phyloP scores from a whole-genome alignment of 202 grass and related monocot genomes.

The Sporobolus alterniflorus region DNA sequence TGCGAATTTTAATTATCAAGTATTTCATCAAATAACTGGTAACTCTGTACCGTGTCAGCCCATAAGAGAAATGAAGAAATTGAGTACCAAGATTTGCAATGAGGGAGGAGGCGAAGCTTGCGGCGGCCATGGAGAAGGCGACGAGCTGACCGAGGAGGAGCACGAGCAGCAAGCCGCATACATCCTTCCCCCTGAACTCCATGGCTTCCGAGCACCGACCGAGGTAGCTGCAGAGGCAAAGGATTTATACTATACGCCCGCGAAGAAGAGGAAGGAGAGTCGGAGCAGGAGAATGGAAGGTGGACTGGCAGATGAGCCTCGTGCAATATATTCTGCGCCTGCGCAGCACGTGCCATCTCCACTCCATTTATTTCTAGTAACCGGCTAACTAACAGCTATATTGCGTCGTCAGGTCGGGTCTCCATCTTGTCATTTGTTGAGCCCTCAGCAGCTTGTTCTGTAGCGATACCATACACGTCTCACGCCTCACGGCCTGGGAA shows the following conservation, averaged over 20 bases:
- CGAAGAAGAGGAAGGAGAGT: not conserved
- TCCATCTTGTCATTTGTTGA: not conserved
- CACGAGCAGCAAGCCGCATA: constrained; percentile 53
- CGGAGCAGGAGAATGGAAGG: constrained; percentile 14
- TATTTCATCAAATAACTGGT: not conserved
- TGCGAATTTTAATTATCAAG: not conserved
- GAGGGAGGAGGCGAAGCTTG: constrained; percentile 75
- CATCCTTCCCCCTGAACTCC: constrained; percentile 51
- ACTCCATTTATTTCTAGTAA: not conserved
- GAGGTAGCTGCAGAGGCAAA: constrained; percentile 6
- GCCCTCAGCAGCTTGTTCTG: not conserved
- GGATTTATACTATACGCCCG: constrained; percentile 30
- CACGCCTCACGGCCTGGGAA: not conserved
- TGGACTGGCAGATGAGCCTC: constrained; percentile 28
- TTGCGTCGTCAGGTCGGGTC: not conserved
- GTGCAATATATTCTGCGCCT: constrained; percentile 2
- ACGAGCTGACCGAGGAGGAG: constrained; percentile 80
- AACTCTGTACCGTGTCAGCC: not conserved
- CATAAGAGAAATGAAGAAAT: constrained; percentile 1
- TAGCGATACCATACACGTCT: constrained; percentile 17
- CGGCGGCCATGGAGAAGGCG: constrained; percentile 69
- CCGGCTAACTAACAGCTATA: not conserved
- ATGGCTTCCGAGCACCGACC: constrained; percentile 4
- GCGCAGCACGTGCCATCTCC: not conserved
- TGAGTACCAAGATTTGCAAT: constrained; percentile 77